These are phyloP conservation scores for Starmerella apis DNA, from an alignment of 805 yeast species.

Conservation along the genomic window DNA sequence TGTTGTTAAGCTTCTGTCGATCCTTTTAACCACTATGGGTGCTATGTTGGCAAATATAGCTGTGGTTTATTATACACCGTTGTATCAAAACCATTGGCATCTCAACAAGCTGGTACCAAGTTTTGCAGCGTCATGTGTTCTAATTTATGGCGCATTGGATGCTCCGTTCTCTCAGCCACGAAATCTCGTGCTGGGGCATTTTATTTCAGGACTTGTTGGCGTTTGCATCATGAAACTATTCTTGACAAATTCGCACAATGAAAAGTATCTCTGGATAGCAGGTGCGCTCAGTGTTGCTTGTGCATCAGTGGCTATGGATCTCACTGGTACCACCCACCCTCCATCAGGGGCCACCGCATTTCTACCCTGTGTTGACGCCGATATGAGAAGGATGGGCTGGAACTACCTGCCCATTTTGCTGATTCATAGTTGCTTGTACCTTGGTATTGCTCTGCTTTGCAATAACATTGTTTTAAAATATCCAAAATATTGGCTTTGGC, in stretches of 20 bases:
- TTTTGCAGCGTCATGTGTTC: constrained; percentile 51
- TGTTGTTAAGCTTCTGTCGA: constrained; percentile 13
- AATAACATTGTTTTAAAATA: constrained; percentile 46
- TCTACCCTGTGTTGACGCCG: constrained; percentile 42
- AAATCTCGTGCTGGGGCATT: constrained; percentile 47
- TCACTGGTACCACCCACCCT: constrained; percentile 52
- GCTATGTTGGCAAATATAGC: constrained; percentile 27
- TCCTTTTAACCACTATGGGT: constrained; percentile 26
- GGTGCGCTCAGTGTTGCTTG: constrained; percentile 51
- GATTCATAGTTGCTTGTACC: constrained; percentile 40
- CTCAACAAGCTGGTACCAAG: constrained; percentile 29
- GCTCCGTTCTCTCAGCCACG: constrained; percentile 60
- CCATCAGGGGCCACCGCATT: constrained; percentile 65
- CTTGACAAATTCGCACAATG: constrained; percentile 36
- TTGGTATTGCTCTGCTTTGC: constrained; percentile 42
- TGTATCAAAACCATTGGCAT: constrained; percentile 22
- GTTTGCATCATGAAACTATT: constrained; percentile 47
- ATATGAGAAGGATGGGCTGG: constrained; percentile 48
- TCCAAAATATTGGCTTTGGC: constrained; percentile 46
- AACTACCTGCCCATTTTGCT: constrained; percentile 51
- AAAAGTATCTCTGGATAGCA: constrained; percentile 43
- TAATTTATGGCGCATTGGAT: constrained; percentile 45
- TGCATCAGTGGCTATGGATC: constrained; percentile 44
- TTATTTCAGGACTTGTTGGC: constrained; percentile 45
- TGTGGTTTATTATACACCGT: constrained; percentile 24